A percentile compares a stretch with the other conserved stretches of the same genome.
These are phyloP conservation scores for Xylaria sp. DNA, from an alignment of 2,329 filamentous ascomycete genomes.

Conservation along the genomic window DNA sequence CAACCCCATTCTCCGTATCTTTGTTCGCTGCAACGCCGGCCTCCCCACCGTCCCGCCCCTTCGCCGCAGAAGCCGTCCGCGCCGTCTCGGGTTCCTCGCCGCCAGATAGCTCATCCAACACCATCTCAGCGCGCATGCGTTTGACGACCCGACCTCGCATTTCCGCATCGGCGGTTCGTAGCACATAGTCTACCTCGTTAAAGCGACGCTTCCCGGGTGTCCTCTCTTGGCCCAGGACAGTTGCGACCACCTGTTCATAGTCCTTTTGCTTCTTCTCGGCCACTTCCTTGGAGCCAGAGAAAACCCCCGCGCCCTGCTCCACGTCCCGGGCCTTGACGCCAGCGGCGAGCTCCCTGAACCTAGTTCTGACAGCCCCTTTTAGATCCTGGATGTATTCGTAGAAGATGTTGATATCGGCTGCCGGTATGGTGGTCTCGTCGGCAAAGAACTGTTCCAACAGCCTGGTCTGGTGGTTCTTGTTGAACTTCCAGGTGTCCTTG, in stretches of 20 bases:
- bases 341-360: slow-evolving; percentile 68
- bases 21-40: slow-evolving; percentile 17
- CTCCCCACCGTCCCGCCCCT: slow-evolving; percentile 14
- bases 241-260: slow-evolving; percentile 59
- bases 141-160: slow-evolving; percentile 61
- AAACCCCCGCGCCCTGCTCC: slow-evolving; percentile 50
- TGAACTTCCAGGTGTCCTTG: slow-evolving; percentile 85
- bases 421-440: slow-evolving; percentile 68
- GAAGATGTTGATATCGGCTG: slow-evolving; percentile 69
- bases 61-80: slow-evolving; percentile 35
- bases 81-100: slow-evolving; percentile 44
- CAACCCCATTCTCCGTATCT: slow-evolving; percentile 25
- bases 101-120: slow-evolving; percentile 58
- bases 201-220: slow-evolving; percentile 51
- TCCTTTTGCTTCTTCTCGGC: slow-evolving; percentile 54
- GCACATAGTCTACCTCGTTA: slow-evolving; percentile 55
- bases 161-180: slow-evolving; percentile 52
- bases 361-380: slow-evolving; percentile 71
- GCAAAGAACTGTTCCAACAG: slow-evolving; percentile 83
- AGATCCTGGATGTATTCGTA: slow-evolving; percentile 79
- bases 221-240: slow-evolving; percentile 43
- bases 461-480: slow-evolving; percentile 87
- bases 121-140: slow-evolving; percentile 64
- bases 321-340: slow-evolving; percentile 62
- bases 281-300: slow-evolving; percentile 51